Conservation (phyloP, 2,329 filamentous ascomycete genomes). For the Trichocomaceae sp. region DNA sequence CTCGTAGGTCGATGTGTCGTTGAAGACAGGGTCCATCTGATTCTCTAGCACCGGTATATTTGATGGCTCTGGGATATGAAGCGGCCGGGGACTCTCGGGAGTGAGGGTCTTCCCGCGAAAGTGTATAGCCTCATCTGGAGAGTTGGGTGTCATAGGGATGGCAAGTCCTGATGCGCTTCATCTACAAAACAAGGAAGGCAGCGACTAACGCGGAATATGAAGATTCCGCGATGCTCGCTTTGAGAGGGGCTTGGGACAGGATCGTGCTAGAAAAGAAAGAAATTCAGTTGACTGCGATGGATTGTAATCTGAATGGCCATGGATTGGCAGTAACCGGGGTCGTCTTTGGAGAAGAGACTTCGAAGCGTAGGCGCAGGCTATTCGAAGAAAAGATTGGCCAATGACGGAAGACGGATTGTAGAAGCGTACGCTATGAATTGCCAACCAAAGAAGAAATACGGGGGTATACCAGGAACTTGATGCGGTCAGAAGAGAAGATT, state of each 20-base stretch:
- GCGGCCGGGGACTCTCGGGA: conserved; percentile 63
- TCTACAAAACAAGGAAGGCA: conserved; percentile 26
- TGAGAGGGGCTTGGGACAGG: background rate
- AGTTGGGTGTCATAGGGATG: conserved; percentile 51
- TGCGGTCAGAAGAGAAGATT: conserved; percentile 7
- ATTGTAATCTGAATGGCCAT: background rate
- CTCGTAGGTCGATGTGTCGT: conserved; percentile 56
- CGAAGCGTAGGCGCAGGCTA: too few species aligned
- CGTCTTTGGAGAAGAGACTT: background rate
- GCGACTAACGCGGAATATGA: conserved; percentile 12
- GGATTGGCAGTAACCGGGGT: background rate
- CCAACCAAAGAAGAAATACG: background rate
- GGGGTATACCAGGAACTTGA: background rate
- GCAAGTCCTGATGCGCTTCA: conserved; percentile 33
- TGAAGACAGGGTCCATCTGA: conserved; percentile 66
- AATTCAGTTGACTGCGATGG: background rate
- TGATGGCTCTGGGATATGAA: conserved; percentile 61
- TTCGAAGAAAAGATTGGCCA: background rate
- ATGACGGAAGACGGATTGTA: background rate
- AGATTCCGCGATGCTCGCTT: conserved; percentile 13
- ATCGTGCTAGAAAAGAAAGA: background rate
- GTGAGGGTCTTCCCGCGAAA: conserved; percentile 60
- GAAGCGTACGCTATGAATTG: background rate
- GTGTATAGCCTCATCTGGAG: conserved; percentile 46
- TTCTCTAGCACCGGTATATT: conserved; percentile 64